Percentiles rank a stretch among this genome's conserved stretches.
phyloP scores from a whole-genome alignment of 225 moss, liverwort and hornwort species.

The Anthoceros angustus region DNA sequence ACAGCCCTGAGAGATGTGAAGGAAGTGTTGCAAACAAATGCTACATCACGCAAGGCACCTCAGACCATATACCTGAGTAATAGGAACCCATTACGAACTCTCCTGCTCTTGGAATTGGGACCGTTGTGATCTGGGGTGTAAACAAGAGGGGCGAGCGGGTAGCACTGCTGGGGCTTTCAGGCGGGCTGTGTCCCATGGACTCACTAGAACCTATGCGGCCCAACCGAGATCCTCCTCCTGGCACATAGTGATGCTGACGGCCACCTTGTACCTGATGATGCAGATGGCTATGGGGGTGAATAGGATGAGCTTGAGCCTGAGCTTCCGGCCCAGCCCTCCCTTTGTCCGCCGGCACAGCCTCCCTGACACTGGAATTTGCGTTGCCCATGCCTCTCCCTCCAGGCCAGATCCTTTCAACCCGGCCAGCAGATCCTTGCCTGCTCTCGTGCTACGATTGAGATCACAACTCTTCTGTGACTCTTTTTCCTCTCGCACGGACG shows the following conservation, averaged over 20 bases:
- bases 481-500: too few species aligned
- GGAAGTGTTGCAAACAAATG: neutral
- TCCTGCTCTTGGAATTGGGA: conserved; percentile 59
- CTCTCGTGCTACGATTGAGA: neutral
- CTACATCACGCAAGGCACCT: conserved; percentile 9
- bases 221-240: conserved; percentile 28
- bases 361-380: neutral
- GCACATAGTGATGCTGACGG: conserved; percentile 15
- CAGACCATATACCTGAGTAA: conserved; percentile 21
- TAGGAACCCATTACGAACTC: conserved; percentile 53
- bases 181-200: conserved; percentile 82
- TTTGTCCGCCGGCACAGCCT: neutral
- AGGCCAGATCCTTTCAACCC: neutral
- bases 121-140: conserved; percentile 95
- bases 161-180: conserved; percentile 89
- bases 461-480: neutral
- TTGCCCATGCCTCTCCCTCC: neutral
- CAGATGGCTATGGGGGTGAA: neutral
- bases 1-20: too few species aligned
- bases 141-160: conserved; percentile 99
- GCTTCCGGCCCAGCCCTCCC: neutral
- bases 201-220: conserved; percentile 39
- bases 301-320: conserved; percentile 1
- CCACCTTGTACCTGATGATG: conserved; percentile 1
- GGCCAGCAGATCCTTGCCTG: neutral